A percentile compares a stretch with the other conserved stretches of the same genome.
These are phyloP conservation scores for Fusarium burgessii DNA, from an alignment of 2,329 filamentous ascomycete genomes.

Conservation along the genomic window DNA sequence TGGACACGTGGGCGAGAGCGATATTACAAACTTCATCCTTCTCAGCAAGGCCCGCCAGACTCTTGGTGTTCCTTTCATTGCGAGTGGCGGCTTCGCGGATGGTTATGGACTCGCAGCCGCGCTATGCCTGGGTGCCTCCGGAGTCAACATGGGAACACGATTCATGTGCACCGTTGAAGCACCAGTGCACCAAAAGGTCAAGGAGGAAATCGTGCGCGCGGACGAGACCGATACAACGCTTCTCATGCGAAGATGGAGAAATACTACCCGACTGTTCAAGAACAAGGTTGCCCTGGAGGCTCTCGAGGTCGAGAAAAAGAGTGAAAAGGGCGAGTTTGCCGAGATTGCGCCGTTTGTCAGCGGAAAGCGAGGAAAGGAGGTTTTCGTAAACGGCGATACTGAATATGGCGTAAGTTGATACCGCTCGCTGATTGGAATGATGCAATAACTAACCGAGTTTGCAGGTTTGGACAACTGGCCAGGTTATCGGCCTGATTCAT, in stretches of 20 bases:
- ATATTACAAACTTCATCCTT: constrained; percentile 92
- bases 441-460: constrained; percentile 23
- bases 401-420: constrained; percentile 81
- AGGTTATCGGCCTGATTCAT: constrained; percentile 90
- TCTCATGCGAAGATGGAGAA: constrained; percentile 89
- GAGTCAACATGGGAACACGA: constrained; percentile 98
- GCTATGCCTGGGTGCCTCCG: constrained; percentile 87
- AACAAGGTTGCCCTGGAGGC: constrained; percentile 90
- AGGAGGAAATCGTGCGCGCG: constrained; percentile 88
- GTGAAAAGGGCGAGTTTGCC: constrained; percentile 85
- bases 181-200: constrained; percentile 93
- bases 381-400: constrained; percentile 91
- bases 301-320: constrained; percentile 84
- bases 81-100: constrained; percentile 94
- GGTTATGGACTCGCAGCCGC: constrained; percentile 93
- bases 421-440: neutral
- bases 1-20: constrained; percentile 86
- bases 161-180: constrained; percentile 98
- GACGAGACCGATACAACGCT: constrained; percentile 93
- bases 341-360: constrained; percentile 90
- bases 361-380: constrained; percentile 89
- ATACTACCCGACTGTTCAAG: constrained; percentile 87
- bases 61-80: constrained; percentile 90
- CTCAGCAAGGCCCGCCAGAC: constrained; percentile 86
- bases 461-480: constrained; percentile 95